These are phyloP conservation scores for Pseudopithomyces chartarum DNA, from an alignment of 2,329 filamentous ascomycete genomes.

Conservation along the genomic window DNA sequence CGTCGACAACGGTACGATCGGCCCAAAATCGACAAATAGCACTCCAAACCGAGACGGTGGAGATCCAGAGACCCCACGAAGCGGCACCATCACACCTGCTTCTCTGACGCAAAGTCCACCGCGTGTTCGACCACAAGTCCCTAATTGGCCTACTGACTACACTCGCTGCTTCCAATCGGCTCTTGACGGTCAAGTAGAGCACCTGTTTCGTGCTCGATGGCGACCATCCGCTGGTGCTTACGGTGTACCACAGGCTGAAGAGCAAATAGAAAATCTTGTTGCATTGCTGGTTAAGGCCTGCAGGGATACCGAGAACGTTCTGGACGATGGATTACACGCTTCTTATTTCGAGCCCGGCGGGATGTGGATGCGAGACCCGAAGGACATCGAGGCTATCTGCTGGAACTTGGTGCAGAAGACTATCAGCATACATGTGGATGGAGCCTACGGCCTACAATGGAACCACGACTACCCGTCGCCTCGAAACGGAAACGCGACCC, in stretches of 20 bases:
- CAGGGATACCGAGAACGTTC: not conserved
- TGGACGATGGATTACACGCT: not conserved
- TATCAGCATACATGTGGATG: not conserved
- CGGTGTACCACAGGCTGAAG: not conserved
- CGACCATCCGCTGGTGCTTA: not conserved
- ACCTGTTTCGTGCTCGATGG: not conserved
- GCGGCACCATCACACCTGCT: not conserved
- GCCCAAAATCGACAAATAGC: too few species aligned
- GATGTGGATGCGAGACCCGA: not conserved
- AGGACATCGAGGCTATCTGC: not conserved
- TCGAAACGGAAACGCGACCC: not conserved
- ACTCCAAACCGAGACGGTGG: too few species aligned
- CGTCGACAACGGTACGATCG: too few species aligned
- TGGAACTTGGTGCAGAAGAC: not conserved
- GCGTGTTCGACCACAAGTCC: not conserved
- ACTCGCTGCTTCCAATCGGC: not conserved
- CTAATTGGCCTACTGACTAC: not conserved
- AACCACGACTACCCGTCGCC: not conserved
- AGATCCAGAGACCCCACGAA: too few species aligned
- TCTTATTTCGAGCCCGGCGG: not conserved
- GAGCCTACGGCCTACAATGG: not conserved
- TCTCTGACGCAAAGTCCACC: not conserved
- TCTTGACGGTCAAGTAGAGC: not conserved
- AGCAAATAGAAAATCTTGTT: not conserved
- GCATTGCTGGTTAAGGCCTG: not conserved